Evolutionary conservation across 352 stramenopile genomes (phyloP).

Genomic region (Lagenidium giganteum): DNA sequence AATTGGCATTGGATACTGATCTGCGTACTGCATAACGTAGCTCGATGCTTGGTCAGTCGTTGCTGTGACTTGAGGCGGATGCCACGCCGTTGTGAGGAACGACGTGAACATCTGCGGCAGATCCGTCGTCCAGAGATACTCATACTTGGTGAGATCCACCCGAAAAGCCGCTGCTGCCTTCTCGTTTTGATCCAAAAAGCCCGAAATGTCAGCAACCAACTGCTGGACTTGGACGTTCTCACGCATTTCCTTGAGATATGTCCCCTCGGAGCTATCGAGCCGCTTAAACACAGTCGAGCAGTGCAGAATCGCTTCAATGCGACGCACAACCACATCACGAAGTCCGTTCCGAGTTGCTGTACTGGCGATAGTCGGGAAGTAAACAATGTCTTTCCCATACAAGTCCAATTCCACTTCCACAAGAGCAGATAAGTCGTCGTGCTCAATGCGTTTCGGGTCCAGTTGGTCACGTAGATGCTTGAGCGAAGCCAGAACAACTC

Average conservation of each 20-base stretch:
- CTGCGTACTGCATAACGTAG: neutral
- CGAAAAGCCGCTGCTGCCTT: conserved; percentile 50
- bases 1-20: neutral
- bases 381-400: conserved; percentile 80
- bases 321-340: conserved; percentile 56
- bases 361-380: conserved; percentile 52
- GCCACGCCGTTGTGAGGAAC: conserved; percentile 76
- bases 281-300: conserved; percentile 74
- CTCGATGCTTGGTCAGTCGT: neutral
- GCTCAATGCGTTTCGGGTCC: conserved; percentile 76
- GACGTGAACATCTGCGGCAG: conserved; percentile 82
- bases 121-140: conserved; percentile 91
- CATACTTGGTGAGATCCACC: conserved; percentile 81
- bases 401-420: conserved; percentile 91
- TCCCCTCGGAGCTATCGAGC: conserved; percentile 81
- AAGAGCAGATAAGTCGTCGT: conserved; percentile 79
- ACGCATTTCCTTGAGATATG: conserved; percentile 87
- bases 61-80: conserved; percentile 7
- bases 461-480: conserved; percentile 73
- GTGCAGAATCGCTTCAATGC: conserved; percentile 63
- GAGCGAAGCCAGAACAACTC: conserved; percentile 71
- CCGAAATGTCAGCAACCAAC: conserved; percentile 75
- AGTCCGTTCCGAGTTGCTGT: conserved; percentile 32
- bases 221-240: conserved; percentile 77
- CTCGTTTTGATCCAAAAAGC: conserved; percentile 80